Conservation (phyloP, 2,329 filamentous ascomycete genomes). For the Trichoderma semiorbis region DNA sequence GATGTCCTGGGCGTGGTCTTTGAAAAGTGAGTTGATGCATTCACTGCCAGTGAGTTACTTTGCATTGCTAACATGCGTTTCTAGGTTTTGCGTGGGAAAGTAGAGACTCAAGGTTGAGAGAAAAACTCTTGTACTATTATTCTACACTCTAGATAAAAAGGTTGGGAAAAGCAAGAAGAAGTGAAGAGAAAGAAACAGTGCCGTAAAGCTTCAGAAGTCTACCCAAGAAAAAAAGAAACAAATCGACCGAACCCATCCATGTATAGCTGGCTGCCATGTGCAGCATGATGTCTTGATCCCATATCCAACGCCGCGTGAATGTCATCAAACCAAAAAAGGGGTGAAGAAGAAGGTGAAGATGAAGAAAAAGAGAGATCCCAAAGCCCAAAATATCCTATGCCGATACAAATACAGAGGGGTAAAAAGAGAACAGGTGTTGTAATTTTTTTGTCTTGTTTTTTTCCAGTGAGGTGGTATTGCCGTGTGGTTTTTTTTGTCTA, state of each 20-base stretch:
- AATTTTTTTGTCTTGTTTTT: not conserved
- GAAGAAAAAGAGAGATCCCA: not conserved
- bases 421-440: not conserved
- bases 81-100: constrained; percentile 48
- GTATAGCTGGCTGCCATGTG: not conserved
- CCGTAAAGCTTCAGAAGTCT: constrained; percentile 7
- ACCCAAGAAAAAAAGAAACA: not conserved
- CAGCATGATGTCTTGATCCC: constrained; percentile 3
- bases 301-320: constrained; percentile 10
- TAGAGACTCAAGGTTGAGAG: constrained; percentile 23
- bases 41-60: not conserved
- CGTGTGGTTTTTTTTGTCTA: constrained; percentile 11
- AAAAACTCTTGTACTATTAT: not conserved
- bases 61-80: not conserved
- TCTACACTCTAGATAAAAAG: constrained; percentile 16
- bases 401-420: constrained; percentile 13
- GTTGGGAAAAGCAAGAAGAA: constrained; percentile 16
- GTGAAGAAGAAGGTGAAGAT: not conserved
- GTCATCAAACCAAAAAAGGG: not conserved
- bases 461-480: not conserved
- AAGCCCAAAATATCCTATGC: not conserved
- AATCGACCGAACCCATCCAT: constrained; percentile 6
- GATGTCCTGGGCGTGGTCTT: constrained; percentile 96
- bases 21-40: constrained; percentile 71
- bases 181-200: constrained; percentile 12